Conservation (phyloP, 208 protist species). For the Phytomonas sp. region DNA sequence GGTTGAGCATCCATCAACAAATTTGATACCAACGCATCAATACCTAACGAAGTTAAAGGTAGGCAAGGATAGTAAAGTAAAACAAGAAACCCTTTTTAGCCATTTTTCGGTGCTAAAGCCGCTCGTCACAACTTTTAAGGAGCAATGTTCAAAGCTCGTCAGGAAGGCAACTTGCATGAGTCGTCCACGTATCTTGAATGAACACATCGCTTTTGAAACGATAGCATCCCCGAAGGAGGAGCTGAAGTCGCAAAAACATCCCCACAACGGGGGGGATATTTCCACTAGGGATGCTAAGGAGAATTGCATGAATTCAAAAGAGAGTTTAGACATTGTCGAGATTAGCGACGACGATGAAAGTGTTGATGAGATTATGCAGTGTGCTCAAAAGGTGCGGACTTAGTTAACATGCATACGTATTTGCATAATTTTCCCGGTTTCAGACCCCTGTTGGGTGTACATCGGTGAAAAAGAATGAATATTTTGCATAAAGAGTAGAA, state of each 20-base stretch:
- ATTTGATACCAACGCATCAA: neutral
- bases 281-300: slow-evolving; percentile 23
- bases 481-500: neutral
- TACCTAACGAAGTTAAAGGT: neutral
- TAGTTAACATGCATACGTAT: neutral
- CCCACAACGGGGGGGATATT: neutral
- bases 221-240: neutral
- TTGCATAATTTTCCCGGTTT: neutral
- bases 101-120: neutral
- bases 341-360: slow-evolving; percentile 41
- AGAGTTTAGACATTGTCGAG: slow-evolving; percentile 21
- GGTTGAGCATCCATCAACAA: neutral
- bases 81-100: neutral
- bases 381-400: neutral
- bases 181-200: neutral
- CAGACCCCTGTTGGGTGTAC: neutral
- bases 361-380: neutral
- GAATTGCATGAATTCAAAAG: neutral
- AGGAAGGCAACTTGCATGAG: neutral
- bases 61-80: neutral
- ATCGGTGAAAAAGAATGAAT: too few relatives aligned
- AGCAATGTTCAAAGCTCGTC: neutral
- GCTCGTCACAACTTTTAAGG: neutral
- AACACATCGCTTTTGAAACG: neutral
- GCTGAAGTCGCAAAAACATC: neutral